These are phyloP conservation scores for Typha latifolia DNA, from an alignment of 176 grass and related monocot genomes.

Conservation along the genomic window DNA sequence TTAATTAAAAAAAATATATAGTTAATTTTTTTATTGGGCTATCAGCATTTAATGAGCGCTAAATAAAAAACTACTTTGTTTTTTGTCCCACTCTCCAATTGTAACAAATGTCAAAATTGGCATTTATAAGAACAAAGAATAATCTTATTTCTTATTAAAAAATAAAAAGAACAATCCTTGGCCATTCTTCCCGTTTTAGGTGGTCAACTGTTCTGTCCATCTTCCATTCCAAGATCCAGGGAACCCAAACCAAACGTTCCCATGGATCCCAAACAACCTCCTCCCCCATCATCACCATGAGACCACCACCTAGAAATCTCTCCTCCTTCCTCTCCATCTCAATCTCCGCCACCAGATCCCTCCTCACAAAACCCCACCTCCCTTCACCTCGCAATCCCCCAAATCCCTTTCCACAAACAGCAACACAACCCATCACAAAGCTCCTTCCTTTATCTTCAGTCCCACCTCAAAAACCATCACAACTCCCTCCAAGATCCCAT, in stretches of 20 bases:
- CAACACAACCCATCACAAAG: neutral
- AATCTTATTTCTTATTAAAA: too few species aligned
- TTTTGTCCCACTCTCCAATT: too few species aligned
- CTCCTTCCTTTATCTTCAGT: neutral
- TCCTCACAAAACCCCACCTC: slow-evolving; percentile 22
- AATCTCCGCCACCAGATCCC: slow-evolving; percentile 2
- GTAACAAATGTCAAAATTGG: too few species aligned
- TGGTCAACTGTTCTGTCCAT: neutral
- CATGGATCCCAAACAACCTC: slow-evolving; percentile 21
- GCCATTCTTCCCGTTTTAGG: too few species aligned
- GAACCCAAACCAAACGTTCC: neutral
- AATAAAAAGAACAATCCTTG: too few species aligned
- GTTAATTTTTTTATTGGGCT: too few species aligned
- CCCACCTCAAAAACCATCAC: slow-evolving; percentile 12
- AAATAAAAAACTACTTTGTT: too few species aligned
- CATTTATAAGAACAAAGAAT: too few species aligned
- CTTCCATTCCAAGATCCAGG: neutral
- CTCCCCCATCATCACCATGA: neutral
- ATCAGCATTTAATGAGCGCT: too few species aligned
- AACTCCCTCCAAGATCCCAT: slow-evolving; percentile 4
- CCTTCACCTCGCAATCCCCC: neutral
- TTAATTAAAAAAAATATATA: too few species aligned
- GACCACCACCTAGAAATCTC: neutral
- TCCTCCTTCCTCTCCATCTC: slow-evolving; percentile 8
- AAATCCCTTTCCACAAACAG: neutral